A percentile compares a stretch with the other conserved stretches of the same genome.
Evolutionary conservation across 495 filamentous ascomycete species (phyloP).

Genomic region (Lasiosphaeriaceae sp.): DNA sequence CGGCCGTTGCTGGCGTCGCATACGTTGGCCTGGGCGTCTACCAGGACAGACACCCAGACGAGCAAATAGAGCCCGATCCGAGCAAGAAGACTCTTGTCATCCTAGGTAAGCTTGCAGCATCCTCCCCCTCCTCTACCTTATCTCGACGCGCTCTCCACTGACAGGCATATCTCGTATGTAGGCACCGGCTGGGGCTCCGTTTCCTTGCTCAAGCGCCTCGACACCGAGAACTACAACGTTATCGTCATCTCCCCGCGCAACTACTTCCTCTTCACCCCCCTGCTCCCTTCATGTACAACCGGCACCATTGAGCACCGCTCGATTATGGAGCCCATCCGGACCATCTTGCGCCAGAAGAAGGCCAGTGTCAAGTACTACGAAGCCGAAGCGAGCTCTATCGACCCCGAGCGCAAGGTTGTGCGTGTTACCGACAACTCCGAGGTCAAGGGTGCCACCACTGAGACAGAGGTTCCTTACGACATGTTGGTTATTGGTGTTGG

Average conservation of each 20-base stretch:
- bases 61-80: constrained; percentile 78
- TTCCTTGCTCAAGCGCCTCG: constrained; percentile 94
- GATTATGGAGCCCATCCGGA: constrained; percentile 98
- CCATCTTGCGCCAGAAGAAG: constrained; percentile 90
- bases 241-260: constrained; percentile 94
- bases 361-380: constrained; percentile 93
- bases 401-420: constrained; percentile 83
- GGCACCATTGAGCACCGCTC: constrained; percentile 97
- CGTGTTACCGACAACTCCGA: constrained; percentile 89
- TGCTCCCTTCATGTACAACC: constrained; percentile 94
- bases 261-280: constrained; percentile 98
- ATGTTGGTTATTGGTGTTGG: constrained; percentile 97
- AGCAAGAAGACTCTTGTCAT: constrained; percentile 96
- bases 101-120: constrained; percentile 58
- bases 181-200: constrained; percentile 97
- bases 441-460: constrained; percentile 74
- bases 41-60: constrained; percentile 70
- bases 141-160: constrained; percentile 9
- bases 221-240: constrained; percentile 98
- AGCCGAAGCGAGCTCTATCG: constrained; percentile 95
- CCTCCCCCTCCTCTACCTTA: neutral
- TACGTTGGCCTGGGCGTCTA: constrained; percentile 80
- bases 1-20: constrained; percentile 60
- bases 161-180: constrained; percentile 30
- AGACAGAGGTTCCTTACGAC: constrained; percentile 93